Base-by-base conservation (phyloP, 805 yeast genomes). In the Metschnikowia gelsemii region DNA sequence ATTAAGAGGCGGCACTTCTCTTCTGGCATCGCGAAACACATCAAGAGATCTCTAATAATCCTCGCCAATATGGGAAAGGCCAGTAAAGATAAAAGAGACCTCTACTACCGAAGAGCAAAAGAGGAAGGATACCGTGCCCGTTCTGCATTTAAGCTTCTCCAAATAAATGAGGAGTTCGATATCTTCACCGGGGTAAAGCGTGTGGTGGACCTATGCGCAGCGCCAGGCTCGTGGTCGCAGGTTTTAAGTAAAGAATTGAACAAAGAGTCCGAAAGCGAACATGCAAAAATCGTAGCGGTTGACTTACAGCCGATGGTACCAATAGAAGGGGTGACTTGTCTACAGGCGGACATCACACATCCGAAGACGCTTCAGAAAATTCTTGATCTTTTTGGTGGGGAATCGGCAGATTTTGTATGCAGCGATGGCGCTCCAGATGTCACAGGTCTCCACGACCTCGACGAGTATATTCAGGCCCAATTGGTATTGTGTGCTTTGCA, bases 341-440 rank as follows among this genome's bases (percentile, higher is more conserved):
- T 93, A 38, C 98, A 93, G 62, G 98, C 98, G 1, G 99, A 93
- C 64, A 93, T 93, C 52, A 93, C 99, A 2, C 97, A 93, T 65
- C 97, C 99, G 12, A 79, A 80, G 57, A 93, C 99, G 0, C 71
- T 93, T 38, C 75, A 75, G 26, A 76, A 72, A 55, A 93, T 93
- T 32, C 64, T 87, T 52, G 84, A 82, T 24, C 75, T 84, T 29
- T 93, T 93, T 68, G 95, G 87, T 17, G 96, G 96, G 28, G 87
- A 87, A 51, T 82, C 85, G 42, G 98, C 98, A 0, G 99, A 93
- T 62, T 84, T 91, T 59, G 96, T 93, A 0, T 88, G 96, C 56
- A 84, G 95, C 55, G 98, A 93, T 62, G 99, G 99, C 43, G 99
- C 99, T 0, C 99, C 99, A 2, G 99, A 93, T 65, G 99, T 93